Conservation (phyloP, 2,329 filamentous ascomycete genomes). For the Fonsecaea monophora region DNA sequence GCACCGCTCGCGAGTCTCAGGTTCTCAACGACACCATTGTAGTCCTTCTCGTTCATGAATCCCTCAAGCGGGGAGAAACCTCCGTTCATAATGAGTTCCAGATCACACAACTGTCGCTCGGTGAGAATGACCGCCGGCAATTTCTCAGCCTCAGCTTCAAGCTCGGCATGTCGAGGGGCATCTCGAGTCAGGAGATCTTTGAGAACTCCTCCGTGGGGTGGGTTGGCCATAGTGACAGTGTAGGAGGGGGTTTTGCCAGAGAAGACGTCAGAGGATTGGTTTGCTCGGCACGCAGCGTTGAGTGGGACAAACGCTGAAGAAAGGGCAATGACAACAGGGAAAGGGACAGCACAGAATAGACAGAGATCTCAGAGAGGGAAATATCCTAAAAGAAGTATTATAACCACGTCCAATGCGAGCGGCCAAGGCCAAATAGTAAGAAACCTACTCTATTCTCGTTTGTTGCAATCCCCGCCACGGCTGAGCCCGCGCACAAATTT, state of each 20-base stretch:
- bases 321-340: not conserved
- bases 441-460: slow-evolving; percentile 18
- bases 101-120: slow-evolving; percentile 95
- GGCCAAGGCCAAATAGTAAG: slow-evolving; percentile 14
- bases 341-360: slow-evolving; percentile 6
- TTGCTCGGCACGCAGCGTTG: not conserved
- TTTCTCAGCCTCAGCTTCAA: slow-evolving; percentile 81
- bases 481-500: slow-evolving; percentile 14
- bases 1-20: slow-evolving; percentile 85
- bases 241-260: not conserved
- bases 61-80: slow-evolving; percentile 98
- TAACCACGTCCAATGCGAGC: not conserved
- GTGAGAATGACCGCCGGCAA: slow-evolving; percentile 83
- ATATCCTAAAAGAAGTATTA: slow-evolving; percentile 11
- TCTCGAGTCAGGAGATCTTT: slow-evolving; percentile 98
- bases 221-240: slow-evolving; percentile 53
- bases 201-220: slow-evolving; percentile 86
- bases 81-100: slow-evolving; percentile 95
- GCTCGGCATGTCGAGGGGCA: slow-evolving; percentile 78
- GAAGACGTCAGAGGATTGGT: not conserved
- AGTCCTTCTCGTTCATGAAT: slow-evolving; percentile 97
- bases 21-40: slow-evolving; percentile 88
- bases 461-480: slow-evolving; percentile 21
- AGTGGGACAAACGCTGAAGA: not conserved
- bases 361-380: not conserved